Base-by-base conservation (phyloP, 2,329 filamentous ascomycete genomes). In the Cryphonectria carpinicola region DNA sequence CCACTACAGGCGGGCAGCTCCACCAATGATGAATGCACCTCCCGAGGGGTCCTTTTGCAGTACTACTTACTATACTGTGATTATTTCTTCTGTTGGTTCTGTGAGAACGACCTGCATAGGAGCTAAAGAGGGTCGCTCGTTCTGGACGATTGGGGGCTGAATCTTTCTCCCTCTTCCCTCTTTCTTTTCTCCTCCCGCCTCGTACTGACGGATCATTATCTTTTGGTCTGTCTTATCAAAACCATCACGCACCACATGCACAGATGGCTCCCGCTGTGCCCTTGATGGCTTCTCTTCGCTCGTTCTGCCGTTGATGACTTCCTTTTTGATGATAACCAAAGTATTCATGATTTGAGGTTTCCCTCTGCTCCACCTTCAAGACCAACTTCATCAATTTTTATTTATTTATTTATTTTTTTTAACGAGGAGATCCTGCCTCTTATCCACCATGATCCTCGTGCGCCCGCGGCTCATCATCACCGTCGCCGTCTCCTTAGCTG, bases 391-490 rank as follows among this genome's bases (percentile, higher is more conserved):
- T 10, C 14, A 1, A 8, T 46, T 46, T 46, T 46, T 6, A 49
- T 11, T 11, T n/a, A 0, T 49, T 7, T 32, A 32, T 46, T 46
- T 6, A 49, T 11, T 11, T n/a, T 2, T 2, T 49, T 7, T 4
- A 32, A 3, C 32, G 2, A n/a, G 7, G 22, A 49, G 19, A 49
- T n/a, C 11, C 37, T 62, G 67, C 61, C 61, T 64, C 46, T 37
- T 52, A 22, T 19, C 60, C 13, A 49, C 69, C n/a, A 70, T 71
- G 68, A 70, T 70, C 56, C 61, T 69, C 56, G 54, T 70, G 37
- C 71, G 71, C 37, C 66, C 71, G 1, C 64, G 71, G 46, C 69
- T 67, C 10, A 52, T 68, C 13, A 37, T 66, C 41, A 37, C 28
- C 28, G n/a, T 68, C 7, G 25, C 39, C 17, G 65, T 68, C n/a